Conservation (phyloP, 2,329 filamentous ascomycete species). For the Sphaerulina populicola region DNA sequence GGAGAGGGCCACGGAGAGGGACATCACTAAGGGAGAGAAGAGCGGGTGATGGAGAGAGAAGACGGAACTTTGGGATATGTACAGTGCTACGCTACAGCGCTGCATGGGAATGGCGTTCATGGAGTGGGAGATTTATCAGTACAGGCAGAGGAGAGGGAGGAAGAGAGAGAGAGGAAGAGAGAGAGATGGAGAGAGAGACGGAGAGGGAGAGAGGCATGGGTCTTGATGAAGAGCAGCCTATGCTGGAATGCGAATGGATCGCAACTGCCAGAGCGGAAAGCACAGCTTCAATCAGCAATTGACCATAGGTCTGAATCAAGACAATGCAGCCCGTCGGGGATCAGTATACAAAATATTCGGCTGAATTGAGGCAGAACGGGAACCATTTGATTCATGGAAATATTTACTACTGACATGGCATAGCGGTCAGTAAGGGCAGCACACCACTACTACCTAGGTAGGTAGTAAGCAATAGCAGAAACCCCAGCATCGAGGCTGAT, state of each 20-base stretch:
- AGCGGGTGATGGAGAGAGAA: neutral
- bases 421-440: too few relatives aligned
- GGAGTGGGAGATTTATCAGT: neutral
- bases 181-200: neutral
- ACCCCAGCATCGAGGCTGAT: too few relatives aligned
- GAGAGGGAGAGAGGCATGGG: neutral
- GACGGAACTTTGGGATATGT: neutral
- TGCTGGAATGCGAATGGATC: neutral
- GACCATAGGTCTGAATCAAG: too few relatives aligned
- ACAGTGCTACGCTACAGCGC: neutral
- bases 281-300: too few relatives aligned
- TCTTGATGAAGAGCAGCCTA: neutral
- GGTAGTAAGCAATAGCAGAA: too few relatives aligned
- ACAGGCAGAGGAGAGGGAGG: neutral
- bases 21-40: conserved; percentile 17
- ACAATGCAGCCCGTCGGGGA: too few relatives aligned
- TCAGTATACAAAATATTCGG: too few relatives aligned
- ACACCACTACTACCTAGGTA: too few relatives aligned
- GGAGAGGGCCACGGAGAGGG: conserved; percentile 22
- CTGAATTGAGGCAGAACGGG: too few relatives aligned
- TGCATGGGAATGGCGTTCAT: neutral
- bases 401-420: too few relatives aligned
- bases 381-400: too few relatives aligned
- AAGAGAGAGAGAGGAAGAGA: too few relatives aligned
- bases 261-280: neutral